Base-by-base conservation (phyloP, 345 rosid genomes). In the Cardamine occulta region DNA sequence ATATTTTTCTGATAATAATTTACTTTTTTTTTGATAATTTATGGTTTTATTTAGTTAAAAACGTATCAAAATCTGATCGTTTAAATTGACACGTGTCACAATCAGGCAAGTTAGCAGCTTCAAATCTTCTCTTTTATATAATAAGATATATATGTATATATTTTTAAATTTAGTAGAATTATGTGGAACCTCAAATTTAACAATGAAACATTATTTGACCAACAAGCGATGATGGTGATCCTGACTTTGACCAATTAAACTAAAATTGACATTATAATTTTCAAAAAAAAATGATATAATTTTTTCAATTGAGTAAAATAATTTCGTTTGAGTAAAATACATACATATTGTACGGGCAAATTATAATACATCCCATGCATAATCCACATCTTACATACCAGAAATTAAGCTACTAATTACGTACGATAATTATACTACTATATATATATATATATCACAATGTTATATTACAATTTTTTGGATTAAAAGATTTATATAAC, bases 331-430 rank as follows among this genome's bases (percentile, higher is more conserved):
- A n/a, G n/a, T n/a, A n/a, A n/a, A n/a, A 28, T 28, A 37, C 39
- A 37, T 60, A 34, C 37, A 52, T 17, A 8, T 18, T 52, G 57
- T 21, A 68, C 55, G 68, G 52, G 68, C 7, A 78, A 58, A 51
- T 48, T 23, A 63, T 44, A 17, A 24, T 29, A 65, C 57, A 71
- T 23, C 10, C 66, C 45, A 70, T 70, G 66, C 66, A 70, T 34
- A 54, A 57, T 57, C 37, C 42, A 78, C 76, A 72, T 51, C 68
- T 65, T 57, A 72, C 64, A 70, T 64, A 72, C 59, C 66, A n/a
- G 68, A 71, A 65, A 58, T 5, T 26, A 49, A 49, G 77, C 15
- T 31, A 72, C 69, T 40, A 21, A 29, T 37, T 29, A 66, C 55
- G 19, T 51, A 40, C 5, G 34, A 54, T 10, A 34, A 57, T 21